These are phyloP conservation scores for Dryadomyces quercus-mongolicae DNA, from an alignment of 2,329 filamentous ascomycete species.

Conservation along the genomic window DNA sequence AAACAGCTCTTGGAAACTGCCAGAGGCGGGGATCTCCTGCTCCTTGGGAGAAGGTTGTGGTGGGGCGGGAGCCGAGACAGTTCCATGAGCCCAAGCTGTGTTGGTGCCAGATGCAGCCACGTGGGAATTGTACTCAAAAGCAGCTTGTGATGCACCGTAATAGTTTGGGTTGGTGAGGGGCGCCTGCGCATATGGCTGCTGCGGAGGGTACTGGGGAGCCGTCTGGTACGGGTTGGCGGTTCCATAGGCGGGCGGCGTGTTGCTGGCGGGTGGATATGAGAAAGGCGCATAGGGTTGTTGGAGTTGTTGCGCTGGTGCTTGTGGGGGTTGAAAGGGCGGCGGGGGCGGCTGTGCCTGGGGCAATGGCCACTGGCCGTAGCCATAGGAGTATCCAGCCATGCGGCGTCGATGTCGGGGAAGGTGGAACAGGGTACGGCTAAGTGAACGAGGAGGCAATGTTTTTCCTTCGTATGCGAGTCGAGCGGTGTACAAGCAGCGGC, in stretches of 20 bases:
- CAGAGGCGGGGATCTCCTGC: background rate
- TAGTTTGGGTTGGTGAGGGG: constrained; percentile 8
- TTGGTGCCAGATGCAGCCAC: constrained; percentile 17
- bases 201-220: background rate
- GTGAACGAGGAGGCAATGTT: background rate
- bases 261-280: constrained; percentile 11
- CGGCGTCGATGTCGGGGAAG: background rate
- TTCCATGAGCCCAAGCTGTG: background rate
- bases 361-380: constrained; percentile 17
- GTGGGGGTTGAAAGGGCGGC: background rate
- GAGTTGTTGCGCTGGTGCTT: background rate
- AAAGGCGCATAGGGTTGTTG: constrained; percentile 9
- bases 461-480: background rate
- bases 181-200: background rate
- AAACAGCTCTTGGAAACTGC: constrained; percentile 3
- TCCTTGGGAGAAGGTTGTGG: background rate
- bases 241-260: background rate
- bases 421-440: background rate
- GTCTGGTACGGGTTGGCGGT: constrained; percentile 1
- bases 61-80: background rate
- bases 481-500: background rate
- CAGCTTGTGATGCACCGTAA: constrained; percentile 19
- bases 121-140: constrained; percentile 25
- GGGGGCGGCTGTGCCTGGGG: constrained; percentile 1
- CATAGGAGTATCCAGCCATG: constrained; percentile 29